A percentile compares a stretch with the other conserved stretches of the same genome.
Evolutionary conservation across 2,329 filamentous ascomycete genomes (phyloP).

Genomic region (Fusarium incarnatum): DNA sequence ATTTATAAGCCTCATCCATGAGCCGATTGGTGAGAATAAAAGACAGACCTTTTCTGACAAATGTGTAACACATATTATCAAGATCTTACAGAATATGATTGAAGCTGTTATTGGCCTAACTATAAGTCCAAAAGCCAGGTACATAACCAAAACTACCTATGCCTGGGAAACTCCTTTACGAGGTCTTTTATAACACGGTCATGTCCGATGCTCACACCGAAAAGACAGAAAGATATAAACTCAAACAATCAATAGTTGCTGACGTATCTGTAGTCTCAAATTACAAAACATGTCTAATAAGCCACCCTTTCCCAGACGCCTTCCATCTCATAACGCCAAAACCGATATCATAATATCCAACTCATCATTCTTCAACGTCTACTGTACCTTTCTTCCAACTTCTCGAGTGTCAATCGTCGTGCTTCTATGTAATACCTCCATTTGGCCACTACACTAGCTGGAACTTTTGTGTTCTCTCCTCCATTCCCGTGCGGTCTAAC

Average conservation of each 20-base stretch:
- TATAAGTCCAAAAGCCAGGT: not conserved
- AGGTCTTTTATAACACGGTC: not conserved
- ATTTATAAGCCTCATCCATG: not conserved
- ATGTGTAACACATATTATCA: not conserved
- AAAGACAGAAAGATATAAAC: not conserved
- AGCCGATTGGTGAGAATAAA: not conserved
- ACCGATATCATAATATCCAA: not conserved
- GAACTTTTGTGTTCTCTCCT: not conserved
- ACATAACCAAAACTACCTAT: not conserved
- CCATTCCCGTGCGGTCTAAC: not conserved
- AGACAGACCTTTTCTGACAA: not conserved
- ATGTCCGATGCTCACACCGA: not conserved
- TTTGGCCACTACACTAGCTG: not conserved
- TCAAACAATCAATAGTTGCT: not conserved
- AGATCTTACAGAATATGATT: not conserved
- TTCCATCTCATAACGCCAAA: not conserved
- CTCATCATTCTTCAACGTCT: not conserved
- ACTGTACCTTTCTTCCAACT: slow-evolving; percentile 26
- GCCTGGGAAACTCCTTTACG: not conserved
- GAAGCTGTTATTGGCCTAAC: not conserved
- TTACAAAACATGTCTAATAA: not conserved
- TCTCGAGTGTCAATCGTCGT: slow-evolving; percentile 18
- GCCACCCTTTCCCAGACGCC: not conserved
- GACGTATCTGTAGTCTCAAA: not conserved
- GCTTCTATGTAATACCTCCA: not conserved